These are phyloP conservation scores for Sarcomyxa edulis DNA, from an alignment of 768 basidiomycete species.

Conservation along the genomic window DNA sequence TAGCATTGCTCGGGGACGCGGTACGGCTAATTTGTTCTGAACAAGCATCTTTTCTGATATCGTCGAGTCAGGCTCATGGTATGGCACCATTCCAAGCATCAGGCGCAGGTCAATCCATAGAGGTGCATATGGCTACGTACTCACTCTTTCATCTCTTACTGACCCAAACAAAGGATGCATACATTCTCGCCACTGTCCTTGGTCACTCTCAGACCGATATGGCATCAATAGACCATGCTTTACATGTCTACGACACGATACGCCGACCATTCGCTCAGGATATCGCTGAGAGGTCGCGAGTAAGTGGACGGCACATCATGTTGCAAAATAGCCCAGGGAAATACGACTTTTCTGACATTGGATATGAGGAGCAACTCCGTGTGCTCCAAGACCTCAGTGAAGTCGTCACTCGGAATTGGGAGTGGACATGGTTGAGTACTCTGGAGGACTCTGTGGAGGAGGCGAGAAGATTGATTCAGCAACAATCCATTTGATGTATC, in stretches of 20 bases:
- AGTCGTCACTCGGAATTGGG: slow-evolving; percentile 23
- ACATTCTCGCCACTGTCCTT: slow-evolving; percentile 38
- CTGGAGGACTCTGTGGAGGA: slow-evolving; percentile 2
- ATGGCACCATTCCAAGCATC: slow-evolving; percentile 42
- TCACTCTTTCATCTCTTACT: not conserved
- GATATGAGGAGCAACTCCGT: slow-evolving; percentile 12
- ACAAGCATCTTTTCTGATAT: not conserved
- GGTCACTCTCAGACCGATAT: slow-evolving; percentile 20
- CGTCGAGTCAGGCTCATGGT: slow-evolving; percentile 32
- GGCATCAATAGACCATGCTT: slow-evolving; percentile 21
- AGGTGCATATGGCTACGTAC: slow-evolving; percentile 22
- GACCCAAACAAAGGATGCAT: slow-evolving; percentile 34
- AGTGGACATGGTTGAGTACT: slow-evolving; percentile 13
- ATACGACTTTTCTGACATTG: slow-evolving; percentile 14
- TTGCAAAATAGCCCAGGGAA: no score
- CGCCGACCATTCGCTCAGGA: slow-evolving; percentile 30
- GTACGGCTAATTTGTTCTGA: slow-evolving; percentile 13
- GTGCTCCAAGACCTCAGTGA: slow-evolving; percentile 19
- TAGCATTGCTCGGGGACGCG: slow-evolving; percentile 41
- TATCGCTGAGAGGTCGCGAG: slow-evolving; percentile 19
- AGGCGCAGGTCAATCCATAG: slow-evolving; percentile 48
- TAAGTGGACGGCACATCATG: slow-evolving; percentile 23
- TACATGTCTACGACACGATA: slow-evolving; percentile 30
- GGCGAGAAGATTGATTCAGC: no score
- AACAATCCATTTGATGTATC: no score